These are phyloP conservation scores for Cyclospora cayetanensis DNA, from an alignment of 169 alveolate species.

Conservation along the genomic window DNA sequence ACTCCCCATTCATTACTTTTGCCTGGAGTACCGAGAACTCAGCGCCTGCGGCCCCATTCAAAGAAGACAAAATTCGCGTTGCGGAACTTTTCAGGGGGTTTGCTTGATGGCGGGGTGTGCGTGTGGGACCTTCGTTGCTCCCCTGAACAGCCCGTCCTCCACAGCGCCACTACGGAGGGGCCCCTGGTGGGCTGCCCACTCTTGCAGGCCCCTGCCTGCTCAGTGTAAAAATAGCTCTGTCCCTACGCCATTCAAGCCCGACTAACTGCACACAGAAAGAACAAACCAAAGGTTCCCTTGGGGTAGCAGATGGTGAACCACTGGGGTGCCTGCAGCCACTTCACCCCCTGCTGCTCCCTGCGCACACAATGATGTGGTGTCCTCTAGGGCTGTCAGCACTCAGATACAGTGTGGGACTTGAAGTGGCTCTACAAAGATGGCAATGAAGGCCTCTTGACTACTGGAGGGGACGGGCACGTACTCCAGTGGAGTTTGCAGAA, in stretches of 20 bases:
- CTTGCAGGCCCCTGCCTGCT: background rate
- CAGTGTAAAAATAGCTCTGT: too few relatives aligned
- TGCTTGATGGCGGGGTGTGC: slow-evolving; percentile 89
- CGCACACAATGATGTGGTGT: background rate
- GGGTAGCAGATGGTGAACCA: background rate
- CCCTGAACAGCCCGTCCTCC: slow-evolving; percentile 81
- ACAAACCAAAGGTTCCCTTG: background rate
- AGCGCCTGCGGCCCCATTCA: background rate
- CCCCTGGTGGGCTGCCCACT: slow-evolving; percentile 15
- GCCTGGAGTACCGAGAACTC: too few relatives aligned
- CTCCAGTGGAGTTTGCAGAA: slow-evolving; percentile 91
- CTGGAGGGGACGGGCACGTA: slow-evolving; percentile 90
- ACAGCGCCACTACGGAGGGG: slow-evolving; percentile 62
- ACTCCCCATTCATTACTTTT: background rate
- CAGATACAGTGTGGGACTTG: slow-evolving; percentile 94
- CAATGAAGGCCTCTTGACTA: slow-evolving; percentile 60
- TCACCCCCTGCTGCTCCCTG: background rate
- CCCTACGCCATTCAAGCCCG: too few relatives aligned
- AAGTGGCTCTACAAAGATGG: slow-evolving; percentile 84
- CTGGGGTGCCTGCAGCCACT: background rate
- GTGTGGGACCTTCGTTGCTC: slow-evolving; percentile 86
- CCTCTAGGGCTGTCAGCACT: slow-evolving; percentile 78
- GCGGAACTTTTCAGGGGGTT: slow-evolving; percentile 77
- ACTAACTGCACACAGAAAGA: background rate
- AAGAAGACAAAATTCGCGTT: too few relatives aligned